A percentile compares a stretch with the other conserved stretches of the same genome.
Evolutionary conservation across 2,329 filamentous ascomycete species (phyloP).

Genomic region (Monosporascus sp.): DNA sequence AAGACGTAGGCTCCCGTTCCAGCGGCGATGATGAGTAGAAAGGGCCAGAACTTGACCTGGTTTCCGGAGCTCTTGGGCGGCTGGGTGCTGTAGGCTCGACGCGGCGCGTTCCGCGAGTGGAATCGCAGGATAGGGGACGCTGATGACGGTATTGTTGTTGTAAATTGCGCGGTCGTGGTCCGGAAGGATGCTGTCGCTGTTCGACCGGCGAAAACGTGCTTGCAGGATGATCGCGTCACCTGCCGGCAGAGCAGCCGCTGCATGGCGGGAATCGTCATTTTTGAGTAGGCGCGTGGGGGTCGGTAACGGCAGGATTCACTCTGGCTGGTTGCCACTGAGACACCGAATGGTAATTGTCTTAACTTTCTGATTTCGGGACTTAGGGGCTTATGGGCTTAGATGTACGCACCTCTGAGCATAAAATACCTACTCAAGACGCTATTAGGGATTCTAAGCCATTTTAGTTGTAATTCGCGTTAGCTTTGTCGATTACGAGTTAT

Average conservation of each 20-base stretch:
- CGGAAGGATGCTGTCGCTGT: not conserved
- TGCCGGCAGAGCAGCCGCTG: constrained; percentile 19
- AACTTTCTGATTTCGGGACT: too few species aligned
- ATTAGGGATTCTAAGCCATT: too few species aligned
- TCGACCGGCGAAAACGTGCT: not conserved
- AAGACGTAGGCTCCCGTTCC: constrained; percentile 45
- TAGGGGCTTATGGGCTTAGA: too few species aligned
- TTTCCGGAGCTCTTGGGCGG: constrained; percentile 29
- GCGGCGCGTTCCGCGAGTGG: not conserved
- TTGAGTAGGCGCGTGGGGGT: constrained; percentile 4
- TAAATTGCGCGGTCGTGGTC: not conserved
- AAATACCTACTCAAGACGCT: too few species aligned
- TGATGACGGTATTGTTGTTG: constrained; percentile 1
- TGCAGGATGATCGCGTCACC: not conserved
- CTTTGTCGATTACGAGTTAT: too few species aligned
- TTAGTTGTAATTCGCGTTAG: too few species aligned
- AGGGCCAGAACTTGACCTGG: constrained; percentile 54
- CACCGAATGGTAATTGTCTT: too few species aligned
- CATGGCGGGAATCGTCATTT: constrained; percentile 12
- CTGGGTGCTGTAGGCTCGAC: constrained; percentile 37
- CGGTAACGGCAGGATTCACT: constrained; percentile 6
- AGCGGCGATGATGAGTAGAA: constrained; percentile 43
- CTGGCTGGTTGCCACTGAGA: not conserved
- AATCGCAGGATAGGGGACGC: not conserved
- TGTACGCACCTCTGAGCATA: too few species aligned